Base-by-base conservation (phyloP, 2,329 filamentous ascomycete genomes). In the Colletotrichum sp. region DNA sequence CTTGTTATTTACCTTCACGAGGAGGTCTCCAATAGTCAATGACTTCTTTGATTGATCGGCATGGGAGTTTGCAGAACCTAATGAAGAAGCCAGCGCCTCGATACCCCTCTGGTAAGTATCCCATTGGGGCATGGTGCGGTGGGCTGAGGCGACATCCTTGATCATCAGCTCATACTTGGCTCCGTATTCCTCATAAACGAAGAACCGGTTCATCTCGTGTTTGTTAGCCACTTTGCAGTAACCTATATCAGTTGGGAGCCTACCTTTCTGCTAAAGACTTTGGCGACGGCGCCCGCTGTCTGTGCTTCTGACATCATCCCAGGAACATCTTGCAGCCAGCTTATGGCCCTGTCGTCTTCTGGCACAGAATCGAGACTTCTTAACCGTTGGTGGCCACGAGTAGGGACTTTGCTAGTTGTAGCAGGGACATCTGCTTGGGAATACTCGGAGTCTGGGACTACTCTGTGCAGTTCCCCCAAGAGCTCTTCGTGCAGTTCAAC, bases 131-230 rank as follows among this genome's bases (percentile, higher is more conserved):
- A 95, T 90, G 8, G 90, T 91, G 75, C 92, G 90, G 77, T 94
- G 92, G 18, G 93, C 89, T 30, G 93, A 89, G 39, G 93, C 91
- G 43, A 98, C 87, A 78, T 98, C 95, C 78, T 94, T 92, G 63
- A 94, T 92, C 88, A 98, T 94, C 78, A 95, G 89, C 79, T 98
- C 95, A 83, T 97, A 98, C 82, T 96, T 96, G 68, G 94, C 94
- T 43, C 95, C 95, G 83, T 98, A 99, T 80, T 98, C 95, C 85
- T 98, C 95, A 82, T 99, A 99, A 66, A 94, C 89, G 81, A 95
- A 94, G 85, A 99, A 97, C 0, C 93, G 92, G 75, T 92, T 91
- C 86, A 98, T 93, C 95, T 98, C 78, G 14, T 60, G 21, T 21
- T 13, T 14, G 63, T 70, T n/a, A 75, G 76, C 32, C 60, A 36